Evolutionary conservation across 2,329 filamentous ascomycete genomes (phyloP).

Genomic region (Amauroascus verrucosus): DNA sequence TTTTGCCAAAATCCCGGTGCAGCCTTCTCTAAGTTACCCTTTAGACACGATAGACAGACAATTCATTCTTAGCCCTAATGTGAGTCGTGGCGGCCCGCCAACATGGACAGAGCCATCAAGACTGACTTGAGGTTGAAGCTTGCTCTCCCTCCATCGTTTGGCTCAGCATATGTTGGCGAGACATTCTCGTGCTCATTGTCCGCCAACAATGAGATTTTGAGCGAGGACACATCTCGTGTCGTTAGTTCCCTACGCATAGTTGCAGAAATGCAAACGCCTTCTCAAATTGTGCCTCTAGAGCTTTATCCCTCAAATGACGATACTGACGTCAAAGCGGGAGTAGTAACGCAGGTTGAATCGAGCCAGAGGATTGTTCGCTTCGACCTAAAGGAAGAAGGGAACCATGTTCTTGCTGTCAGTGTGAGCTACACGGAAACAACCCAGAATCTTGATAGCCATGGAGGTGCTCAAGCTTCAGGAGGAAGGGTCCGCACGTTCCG

Average conservation of each 20-base stretch:
- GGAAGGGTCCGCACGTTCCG: constrained; percentile 72
- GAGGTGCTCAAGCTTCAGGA: constrained; percentile 39
- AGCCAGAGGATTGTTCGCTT: constrained; percentile 75
- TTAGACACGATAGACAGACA: constrained; percentile 38
- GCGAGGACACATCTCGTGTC: constrained; percentile 31
- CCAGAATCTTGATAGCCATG: constrained; percentile 23
- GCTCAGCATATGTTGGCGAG: constrained; percentile 90
- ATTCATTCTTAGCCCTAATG: constrained; percentile 49
- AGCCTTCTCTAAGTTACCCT: constrained; percentile 67
- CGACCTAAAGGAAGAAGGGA: constrained; percentile 86
- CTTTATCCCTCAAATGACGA: constrained; percentile 42
- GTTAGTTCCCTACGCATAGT: constrained; percentile 72
- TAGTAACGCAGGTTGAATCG: constrained; percentile 40
- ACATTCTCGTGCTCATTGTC: constrained; percentile 90
- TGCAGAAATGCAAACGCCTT: constrained; percentile 92
- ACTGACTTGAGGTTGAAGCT: constrained; percentile 38
- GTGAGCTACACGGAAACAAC: constrained; percentile 78
- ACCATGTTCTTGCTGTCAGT: constrained; percentile 84
- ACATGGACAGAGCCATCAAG: neutral
- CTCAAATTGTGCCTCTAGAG: constrained; percentile 57
- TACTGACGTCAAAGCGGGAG: constrained; percentile 30
- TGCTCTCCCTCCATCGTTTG: constrained; percentile 82
- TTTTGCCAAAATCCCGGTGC: constrained; percentile 43
- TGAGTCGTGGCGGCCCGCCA: constrained; percentile 21
- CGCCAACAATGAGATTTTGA: constrained; percentile 72